Evolutionary conservation across 352 stramenopile genomes (phyloP), one percentile per base, ranked within the genome.

Genomic region (Globisporangium yorkense): DNA sequence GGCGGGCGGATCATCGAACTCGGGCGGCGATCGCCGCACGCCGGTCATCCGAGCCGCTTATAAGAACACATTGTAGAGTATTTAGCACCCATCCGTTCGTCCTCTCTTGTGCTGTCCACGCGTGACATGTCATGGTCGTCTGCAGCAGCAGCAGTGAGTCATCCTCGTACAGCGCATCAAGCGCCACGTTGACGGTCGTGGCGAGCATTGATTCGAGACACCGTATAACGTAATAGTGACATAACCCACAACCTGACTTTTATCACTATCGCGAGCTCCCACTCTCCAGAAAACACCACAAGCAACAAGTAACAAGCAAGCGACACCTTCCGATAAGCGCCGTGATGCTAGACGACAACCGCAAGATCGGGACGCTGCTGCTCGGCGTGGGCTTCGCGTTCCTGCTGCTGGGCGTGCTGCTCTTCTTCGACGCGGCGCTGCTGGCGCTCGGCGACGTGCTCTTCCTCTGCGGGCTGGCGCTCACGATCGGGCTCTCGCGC

Each of bases 351-450:
- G 87, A 92, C 69, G 94, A 98, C 75, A 98, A 98, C 76, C 92
- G 92, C 65, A 98, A 98, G 78, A 98, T 98, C 70, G 94, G 94
- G 54, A 98, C 94, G 31, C 77, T 96, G 56, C 74, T 98, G 54
- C 79, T 98, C 58, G 89, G 92, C 45, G 70, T 97, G 45, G 93
- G 93, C 62, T 96, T 95, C 59, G 78, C 80, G 47, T 97, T 97
- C 69, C 68, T 98, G 45, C 92, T 97, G 70, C 75, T 98, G 13
- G 94, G 94, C 54, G 80, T 97, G 52, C 70, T 98, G 51, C 96
- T 98, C 68, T 85, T 98, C 61, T 98, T 98, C 68, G 94, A 98
- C 74, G 80, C 92, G 21, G 92, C 91, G 49, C 82, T 98, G 69
- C 73, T 98, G 5, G 94, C 94, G 31, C 76, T 98, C 9, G 94